These are phyloP conservation scores for Plasmopara halstedii DNA, from an alignment of 352 stramenopile species.

Conservation along the genomic window DNA sequence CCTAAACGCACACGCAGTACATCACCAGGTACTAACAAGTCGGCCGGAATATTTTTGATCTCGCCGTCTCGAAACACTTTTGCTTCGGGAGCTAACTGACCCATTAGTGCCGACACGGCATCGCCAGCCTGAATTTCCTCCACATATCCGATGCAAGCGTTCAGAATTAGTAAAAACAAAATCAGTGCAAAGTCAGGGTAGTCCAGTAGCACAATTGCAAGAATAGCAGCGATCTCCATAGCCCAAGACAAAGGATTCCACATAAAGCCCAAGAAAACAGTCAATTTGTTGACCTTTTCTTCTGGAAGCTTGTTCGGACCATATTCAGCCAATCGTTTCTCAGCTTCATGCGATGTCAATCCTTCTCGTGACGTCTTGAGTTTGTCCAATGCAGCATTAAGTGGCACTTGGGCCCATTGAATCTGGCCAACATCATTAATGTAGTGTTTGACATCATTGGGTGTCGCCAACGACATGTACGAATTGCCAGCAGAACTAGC, in stretches of 20 bases:
- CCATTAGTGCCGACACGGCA: constrained; percentile 86
- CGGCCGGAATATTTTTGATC: constrained; percentile 55
- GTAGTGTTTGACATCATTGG: constrained; percentile 75
- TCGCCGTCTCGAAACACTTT: constrained; percentile 80
- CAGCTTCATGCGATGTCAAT: constrained; percentile 63
- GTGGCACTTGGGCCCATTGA: constrained; percentile 61
- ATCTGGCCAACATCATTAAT: constrained; percentile 70
- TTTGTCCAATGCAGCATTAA: constrained; percentile 79
- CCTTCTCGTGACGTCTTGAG: constrained; percentile 64
- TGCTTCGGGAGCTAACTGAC: constrained; percentile 73
- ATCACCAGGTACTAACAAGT: constrained; percentile 62
- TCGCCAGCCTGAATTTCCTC: constrained; percentile 83
- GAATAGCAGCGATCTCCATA: constrained; percentile 67
- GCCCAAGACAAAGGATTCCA: constrained; percentile 81
- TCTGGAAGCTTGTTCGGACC: constrained; percentile 79
- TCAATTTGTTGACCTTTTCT: constrained; percentile 71
- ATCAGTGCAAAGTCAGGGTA: constrained; percentile 73
- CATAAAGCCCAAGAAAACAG: constrained; percentile 73
- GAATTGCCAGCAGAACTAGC: constrained; percentile 30
- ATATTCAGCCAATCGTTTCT: constrained; percentile 66
- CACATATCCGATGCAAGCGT: constrained; percentile 72
- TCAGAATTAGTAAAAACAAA: constrained; percentile 59
- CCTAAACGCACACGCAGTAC: constrained; percentile 77
- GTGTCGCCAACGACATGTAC: constrained; percentile 74
- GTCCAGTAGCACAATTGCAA: constrained; percentile 71